These are phyloP conservation scores for Pichia gijzeniarum DNA, from an alignment of 805 yeast species.

Conservation along the genomic window DNA sequence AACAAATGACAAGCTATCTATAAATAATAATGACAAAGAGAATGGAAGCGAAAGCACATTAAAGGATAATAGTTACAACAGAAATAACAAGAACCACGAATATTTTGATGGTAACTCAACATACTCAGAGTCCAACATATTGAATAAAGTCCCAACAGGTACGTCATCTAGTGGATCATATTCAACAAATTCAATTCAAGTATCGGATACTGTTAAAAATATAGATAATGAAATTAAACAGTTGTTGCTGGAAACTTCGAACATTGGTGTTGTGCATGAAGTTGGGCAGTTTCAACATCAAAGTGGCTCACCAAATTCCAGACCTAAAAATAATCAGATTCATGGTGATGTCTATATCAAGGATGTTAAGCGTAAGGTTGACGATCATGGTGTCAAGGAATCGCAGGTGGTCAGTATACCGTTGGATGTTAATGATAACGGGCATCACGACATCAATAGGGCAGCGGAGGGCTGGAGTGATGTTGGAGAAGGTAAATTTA, in stretches of 20 bases:
- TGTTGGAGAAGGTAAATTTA: background rate
- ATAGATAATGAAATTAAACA: slow-evolving; percentile 10
- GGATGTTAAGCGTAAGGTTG: background rate
- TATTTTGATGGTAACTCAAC: background rate
- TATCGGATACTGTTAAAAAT: slow-evolving; percentile 4
- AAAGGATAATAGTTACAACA: no score
- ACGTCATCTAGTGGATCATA: background rate
- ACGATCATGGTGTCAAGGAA: background rate
- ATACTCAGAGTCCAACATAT: no score
- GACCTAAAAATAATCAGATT: background rate
- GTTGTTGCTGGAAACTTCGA: background rate
- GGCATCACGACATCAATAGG: background rate
- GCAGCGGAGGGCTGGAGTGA: slow-evolving; percentile 6
- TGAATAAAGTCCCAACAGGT: background rate
- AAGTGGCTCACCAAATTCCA: background rate
- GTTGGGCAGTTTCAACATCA: slow-evolving; percentile 7
- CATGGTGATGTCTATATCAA: slow-evolving; percentile 1
- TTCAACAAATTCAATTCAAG: slow-evolving; percentile 1
- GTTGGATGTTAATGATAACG: background rate
- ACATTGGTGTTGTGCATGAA: slow-evolving; percentile 3
- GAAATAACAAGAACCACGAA: background rate
- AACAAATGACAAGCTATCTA: no score
- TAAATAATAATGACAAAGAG: no score
- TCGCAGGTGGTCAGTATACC: background rate
- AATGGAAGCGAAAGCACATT: no score